phyloP scores from a whole-genome alignment of 1,284 basidiomycete genomes.

The Apiotrichum veenhuisii region DNA sequence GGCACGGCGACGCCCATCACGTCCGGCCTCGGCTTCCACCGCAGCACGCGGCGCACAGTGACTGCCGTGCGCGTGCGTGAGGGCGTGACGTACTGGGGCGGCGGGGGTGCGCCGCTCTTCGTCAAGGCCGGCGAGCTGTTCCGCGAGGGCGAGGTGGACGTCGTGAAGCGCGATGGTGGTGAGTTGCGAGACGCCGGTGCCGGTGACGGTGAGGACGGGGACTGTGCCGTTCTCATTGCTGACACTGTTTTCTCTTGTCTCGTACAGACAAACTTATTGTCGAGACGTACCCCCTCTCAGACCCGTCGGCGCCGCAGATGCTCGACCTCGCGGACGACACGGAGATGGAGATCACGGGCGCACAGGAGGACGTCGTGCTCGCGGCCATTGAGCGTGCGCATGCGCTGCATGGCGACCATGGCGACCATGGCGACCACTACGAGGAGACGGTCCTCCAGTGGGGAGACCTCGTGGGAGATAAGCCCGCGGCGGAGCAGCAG shows the following conservation, averaged over 20 bases:
- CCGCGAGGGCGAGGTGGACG: slow-evolving; percentile 45
- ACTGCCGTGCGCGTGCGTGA: slow-evolving; percentile 11
- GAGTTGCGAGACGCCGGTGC: slow-evolving; percentile 19
- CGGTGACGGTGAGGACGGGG: background rate
- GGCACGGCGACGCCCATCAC: slow-evolving; percentile 33
- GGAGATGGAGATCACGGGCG: slow-evolving; percentile 27
- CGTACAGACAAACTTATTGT: slow-evolving; percentile 24
- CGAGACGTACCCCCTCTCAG: slow-evolving; percentile 24
- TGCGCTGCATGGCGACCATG: background rate
- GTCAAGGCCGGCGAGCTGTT: slow-evolving; percentile 50
- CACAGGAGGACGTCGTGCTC: slow-evolving; percentile 1
- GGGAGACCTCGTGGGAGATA: slow-evolving; percentile 1
- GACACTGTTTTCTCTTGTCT: background rate
- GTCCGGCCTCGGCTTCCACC: slow-evolving; percentile 33
- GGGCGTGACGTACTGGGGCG: slow-evolving; percentile 35
- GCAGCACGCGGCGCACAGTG: slow-evolving; percentile 7
- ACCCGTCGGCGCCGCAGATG: slow-evolving; percentile 40
- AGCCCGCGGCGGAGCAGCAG: background rate
- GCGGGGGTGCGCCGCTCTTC: slow-evolving; percentile 43
- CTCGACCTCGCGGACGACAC: slow-evolving; percentile 26
- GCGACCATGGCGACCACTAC: background rate
- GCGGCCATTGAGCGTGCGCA: slow-evolving; percentile 1
- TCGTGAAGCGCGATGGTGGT: slow-evolving; percentile 33
- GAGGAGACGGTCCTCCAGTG: background rate
- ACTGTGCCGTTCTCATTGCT: background rate